Conservation (phyloP, 768 basidiomycete genomes). For the Kwoniella dejecticola region DNA sequence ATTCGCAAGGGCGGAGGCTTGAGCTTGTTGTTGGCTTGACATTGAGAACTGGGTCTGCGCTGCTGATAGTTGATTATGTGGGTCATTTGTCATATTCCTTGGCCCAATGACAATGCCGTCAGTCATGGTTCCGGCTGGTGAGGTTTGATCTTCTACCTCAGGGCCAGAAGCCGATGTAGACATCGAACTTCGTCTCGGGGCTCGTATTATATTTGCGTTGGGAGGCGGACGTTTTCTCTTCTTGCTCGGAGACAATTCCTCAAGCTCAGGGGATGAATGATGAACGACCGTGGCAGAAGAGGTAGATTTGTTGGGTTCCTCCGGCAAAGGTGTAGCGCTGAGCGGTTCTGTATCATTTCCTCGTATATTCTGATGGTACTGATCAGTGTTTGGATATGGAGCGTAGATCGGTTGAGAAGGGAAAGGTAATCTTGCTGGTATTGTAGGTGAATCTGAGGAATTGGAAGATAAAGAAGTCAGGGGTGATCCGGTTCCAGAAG, state of each 20-base stretch:
- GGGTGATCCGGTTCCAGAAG: background rate
- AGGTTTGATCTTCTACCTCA: no score
- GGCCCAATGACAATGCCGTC: background rate
- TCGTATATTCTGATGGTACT: background rate
- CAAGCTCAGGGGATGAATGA: conserved; percentile 11
- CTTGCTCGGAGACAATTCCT: background rate
- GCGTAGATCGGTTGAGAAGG: conserved; percentile 15
- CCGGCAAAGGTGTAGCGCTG: no score
- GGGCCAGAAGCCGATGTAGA: background rate
- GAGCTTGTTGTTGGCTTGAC: background rate
- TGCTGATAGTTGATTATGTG: background rate
- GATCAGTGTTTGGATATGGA: conserved; percentile 1
- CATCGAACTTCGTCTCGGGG: conserved; percentile 22
- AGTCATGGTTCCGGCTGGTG: no score
- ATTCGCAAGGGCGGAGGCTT: no score
- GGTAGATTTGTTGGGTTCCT: no score
- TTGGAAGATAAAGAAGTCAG: conserved; percentile 15
- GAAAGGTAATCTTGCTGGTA: conserved; percentile 20
- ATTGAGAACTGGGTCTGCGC: background rate
- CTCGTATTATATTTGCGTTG: conserved; percentile 21
- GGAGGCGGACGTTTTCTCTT: conserved; percentile 20
- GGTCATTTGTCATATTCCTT: background rate
- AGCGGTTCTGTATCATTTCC: no score
- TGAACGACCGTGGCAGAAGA: no score
- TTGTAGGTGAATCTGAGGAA: conserved; percentile 12